Conservation (phyloP, 164 flowering plant species). For the Annona squamosa region DNA sequence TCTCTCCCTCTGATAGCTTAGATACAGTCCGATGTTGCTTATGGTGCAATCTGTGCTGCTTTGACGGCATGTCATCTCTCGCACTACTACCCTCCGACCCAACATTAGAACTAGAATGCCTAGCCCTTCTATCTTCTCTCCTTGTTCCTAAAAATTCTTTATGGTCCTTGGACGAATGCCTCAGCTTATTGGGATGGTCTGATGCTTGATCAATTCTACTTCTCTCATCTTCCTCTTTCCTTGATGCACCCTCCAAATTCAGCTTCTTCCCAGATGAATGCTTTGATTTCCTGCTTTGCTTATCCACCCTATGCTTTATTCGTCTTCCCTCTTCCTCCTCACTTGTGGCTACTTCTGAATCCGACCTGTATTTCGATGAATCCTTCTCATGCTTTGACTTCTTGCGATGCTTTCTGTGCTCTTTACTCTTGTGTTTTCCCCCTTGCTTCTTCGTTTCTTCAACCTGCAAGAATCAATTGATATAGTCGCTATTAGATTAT, state of each 20-base stretch:
- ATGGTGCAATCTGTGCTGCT: conserved; percentile 21
- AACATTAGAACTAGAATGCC: conserved; percentile 8
- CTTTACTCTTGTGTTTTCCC: conserved; percentile 15
- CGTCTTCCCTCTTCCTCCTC: conserved; percentile 12
- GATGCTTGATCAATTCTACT: conserved; percentile 13
- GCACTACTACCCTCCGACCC: background rate
- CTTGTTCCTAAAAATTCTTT: conserved; percentile 8
- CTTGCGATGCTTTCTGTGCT: conserved; percentile 27
- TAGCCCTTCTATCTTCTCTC: conserved; percentile 9
- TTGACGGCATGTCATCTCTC: conserved; percentile 1
- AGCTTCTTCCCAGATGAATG: conserved; percentile 2
- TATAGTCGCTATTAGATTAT: background rate
- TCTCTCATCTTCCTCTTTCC: conserved; percentile 7
- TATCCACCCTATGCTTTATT: conserved; percentile 7
- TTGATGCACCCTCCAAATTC: conserved; percentile 1
- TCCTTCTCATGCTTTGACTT: conserved; percentile 16
- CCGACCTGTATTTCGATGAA: conserved; percentile 16
- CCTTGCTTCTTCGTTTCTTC: conserved; percentile 33
- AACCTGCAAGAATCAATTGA: conserved; percentile 29
- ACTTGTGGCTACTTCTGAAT: conserved; percentile 16
- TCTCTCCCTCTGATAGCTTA: conserved; percentile 80
- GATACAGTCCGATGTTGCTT: conserved; percentile 33
- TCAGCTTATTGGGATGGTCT: background rate
- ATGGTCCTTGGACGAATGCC: conserved; percentile 3
- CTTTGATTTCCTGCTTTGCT: conserved; percentile 12